Percentiles rank a stretch among this genome's conserved stretches.
Evolutionary conservation across 495 filamentous ascomycete species (phyloP).

Genomic region (Thermochaetoides thermophila): DNA sequence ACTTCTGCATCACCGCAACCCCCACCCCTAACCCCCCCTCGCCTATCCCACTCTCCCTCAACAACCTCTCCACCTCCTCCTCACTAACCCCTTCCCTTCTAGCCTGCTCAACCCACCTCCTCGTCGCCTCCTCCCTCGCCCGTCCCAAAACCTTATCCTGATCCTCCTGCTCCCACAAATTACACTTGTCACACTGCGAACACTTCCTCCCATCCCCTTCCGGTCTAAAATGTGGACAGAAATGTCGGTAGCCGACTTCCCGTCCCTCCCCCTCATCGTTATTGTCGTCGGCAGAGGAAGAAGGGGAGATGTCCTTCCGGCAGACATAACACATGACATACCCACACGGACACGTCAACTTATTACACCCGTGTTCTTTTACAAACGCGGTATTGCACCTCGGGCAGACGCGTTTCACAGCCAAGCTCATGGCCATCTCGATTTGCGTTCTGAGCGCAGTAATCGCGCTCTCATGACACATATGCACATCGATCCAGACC

Average conservation of each 20-base stretch:
- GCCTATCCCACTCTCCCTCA: no score
- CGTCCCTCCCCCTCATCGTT: slow-evolving; percentile 37
- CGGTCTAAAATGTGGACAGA: slow-evolving; percentile 90
- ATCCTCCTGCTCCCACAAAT: slow-evolving; percentile 77
- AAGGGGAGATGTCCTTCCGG: slow-evolving; percentile 47
- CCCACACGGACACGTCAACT: slow-evolving; percentile 90
- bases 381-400: slow-evolving; percentile 80
- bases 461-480: slow-evolving; percentile 72
- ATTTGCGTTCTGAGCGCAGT: slow-evolving; percentile 72
- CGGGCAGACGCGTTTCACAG: slow-evolving; percentile 91
- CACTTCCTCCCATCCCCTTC: slow-evolving; percentile 51
- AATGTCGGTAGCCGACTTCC: slow-evolving; percentile 62
- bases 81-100: no score
- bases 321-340: slow-evolving; percentile 97
- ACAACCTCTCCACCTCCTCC: no score
- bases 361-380: slow-evolving; percentile 88
- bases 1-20: no score
- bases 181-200: slow-evolving; percentile 68
- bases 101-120: slow-evolving; percentile 64
- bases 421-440: slow-evolving; percentile 80
- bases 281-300: no score
- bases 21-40: no score
- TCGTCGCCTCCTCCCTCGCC: slow-evolving; percentile 68
- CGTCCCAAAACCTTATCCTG: slow-evolving; percentile 60
- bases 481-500: slow-evolving; percentile 54